Base-by-base conservation (phyloP, 495 filamentous ascomycete species). In the Talaromyces borbonicus region DNA sequence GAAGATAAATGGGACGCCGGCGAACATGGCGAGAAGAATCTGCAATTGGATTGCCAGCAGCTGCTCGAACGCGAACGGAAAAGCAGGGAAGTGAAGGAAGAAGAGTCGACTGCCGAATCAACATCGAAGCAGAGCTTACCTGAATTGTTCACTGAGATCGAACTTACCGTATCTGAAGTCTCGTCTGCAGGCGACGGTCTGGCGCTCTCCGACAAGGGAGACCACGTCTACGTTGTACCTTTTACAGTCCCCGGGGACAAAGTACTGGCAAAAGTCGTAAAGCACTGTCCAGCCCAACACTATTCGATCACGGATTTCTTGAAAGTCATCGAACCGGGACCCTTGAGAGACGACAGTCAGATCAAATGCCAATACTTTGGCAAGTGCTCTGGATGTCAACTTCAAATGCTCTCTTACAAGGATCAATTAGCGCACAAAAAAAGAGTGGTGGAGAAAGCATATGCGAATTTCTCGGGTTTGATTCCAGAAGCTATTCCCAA, bases 171-270 rank as follows among this genome's bases (percentile, higher is more conserved):
- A 40, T 55, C 77, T 5, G 72, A 84, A 47, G 66, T 96, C 18
- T 87, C 89, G 0, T 95, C 88, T n/a, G 92, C 82, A 2, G 92
- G 90, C 5, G 90, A 95, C 56, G 90, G 85, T 1, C 68, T 97
- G 23, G 90, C 84, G 3, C 50, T 80, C 20, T 71, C 76, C 20
- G 66, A 78, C 20, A 75, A 78, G 35, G 76, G 73, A 2, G 66
- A 80, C 33, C 84, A 83, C 58, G 80, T 95, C 52, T 95, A 85
- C 53, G 83, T 93, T 26, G 85, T 97, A 7, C 90, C 92, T 0
- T 97, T 96, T 57, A 75, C 81, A 11, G 72, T 88, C 2, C 89
- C 90, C 2, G 92, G 92, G 5, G 92, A 98, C 65, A 73, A 66
- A 14, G 81, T 83, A 49, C 78, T 74, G 49, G 85, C 80, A 24